Base-by-base conservation (phyloP, 1,284 basidiomycete genomes). In the Cutaneotrichosporon curvatum region DNA sequence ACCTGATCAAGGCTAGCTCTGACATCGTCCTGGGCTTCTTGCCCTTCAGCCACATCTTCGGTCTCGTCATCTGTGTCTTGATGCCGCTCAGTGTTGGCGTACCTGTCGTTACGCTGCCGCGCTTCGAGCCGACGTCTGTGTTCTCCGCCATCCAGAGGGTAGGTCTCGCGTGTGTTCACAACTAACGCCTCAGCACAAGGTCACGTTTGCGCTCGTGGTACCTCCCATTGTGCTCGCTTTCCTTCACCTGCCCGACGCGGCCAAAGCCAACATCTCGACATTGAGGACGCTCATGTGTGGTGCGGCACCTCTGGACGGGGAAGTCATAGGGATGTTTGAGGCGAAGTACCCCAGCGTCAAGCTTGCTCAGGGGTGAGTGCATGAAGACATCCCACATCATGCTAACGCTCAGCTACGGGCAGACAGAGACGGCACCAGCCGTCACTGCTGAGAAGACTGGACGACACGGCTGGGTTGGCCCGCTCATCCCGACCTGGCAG, bases 161-260 rank as follows among this genome's bases (percentile, higher is more conserved):
- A 43, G 77, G 57, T 47, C 25, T 12, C 9, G 8, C 28, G 14
- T 30, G 14, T 9, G 35, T 32, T 15, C 16, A 28, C 14, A n/a
- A 35, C 36, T 37, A 18, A 37, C 36, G 19, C 62, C n/a, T n/a
- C 76, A 81, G 53, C 86, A 85, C 72, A 78, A 75, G 46, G 76
- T 82, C 43, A 84, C 84, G 0, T 67, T 72, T 32, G 62, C 77
- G 1, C 72, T 88, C 7, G 76, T 92, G 35, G 90, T 94, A 0
- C 90, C 91, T 0, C 90, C 90, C 0, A 81, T 95, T 37, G 73
- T 90, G 4, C 80, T 94, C 31, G 56, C 58, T 10, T 53, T 72
- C 38, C 50, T 69, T 16, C 53, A 74, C 49, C 69, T 70, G 39
- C 67, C 70, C 75, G 81, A 78, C n/a, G 76, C 84, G 2, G 76